These are phyloP conservation scores for Cydonia oblonga DNA, from an alignment of 331 rosid species.

Conservation along the genomic window DNA sequence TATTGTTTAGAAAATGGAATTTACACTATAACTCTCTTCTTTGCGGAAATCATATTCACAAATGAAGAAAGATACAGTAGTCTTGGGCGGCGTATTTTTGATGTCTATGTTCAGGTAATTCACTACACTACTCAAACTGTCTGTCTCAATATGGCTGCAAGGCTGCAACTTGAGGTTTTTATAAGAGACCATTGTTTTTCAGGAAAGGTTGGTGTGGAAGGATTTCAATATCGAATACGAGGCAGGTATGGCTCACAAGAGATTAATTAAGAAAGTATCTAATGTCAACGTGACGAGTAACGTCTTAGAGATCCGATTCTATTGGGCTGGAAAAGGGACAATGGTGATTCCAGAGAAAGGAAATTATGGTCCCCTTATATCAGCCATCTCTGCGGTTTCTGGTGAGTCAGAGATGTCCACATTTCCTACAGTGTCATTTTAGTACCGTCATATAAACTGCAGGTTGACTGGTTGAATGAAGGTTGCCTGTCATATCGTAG, in stretches of 20 bases:
- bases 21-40: constrained; percentile 61
- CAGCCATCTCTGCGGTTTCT: constrained; percentile 71
- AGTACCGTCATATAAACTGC: background rate
- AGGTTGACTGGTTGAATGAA: background rate
- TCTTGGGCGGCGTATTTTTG: constrained; percentile 67
- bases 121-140: background rate
- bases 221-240: constrained; percentile 32
- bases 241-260: constrained; percentile 43
- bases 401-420: constrained; percentile 28
- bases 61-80: constrained; percentile 38
- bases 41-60: constrained; percentile 64
- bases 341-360: constrained; percentile 47
- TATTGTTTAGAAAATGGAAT: constrained; percentile 75
- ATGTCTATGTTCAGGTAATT: constrained; percentile 73
- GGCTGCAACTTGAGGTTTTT: background rate
- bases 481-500: background rate
- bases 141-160: constrained; percentile 7
- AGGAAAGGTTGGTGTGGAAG: constrained; percentile 28
- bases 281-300: constrained; percentile 42
- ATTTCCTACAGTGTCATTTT: background rate
- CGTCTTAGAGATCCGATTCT: constrained; percentile 51
- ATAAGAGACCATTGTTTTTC: constrained; percentile 4
- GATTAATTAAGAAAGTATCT: constrained; percentile 8
- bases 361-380: constrained; percentile 78
- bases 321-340: constrained; percentile 63